phyloP scores from a whole-genome alignment of 2,329 filamentous ascomycete genomes.

The Colletotrichum lini region DNA sequence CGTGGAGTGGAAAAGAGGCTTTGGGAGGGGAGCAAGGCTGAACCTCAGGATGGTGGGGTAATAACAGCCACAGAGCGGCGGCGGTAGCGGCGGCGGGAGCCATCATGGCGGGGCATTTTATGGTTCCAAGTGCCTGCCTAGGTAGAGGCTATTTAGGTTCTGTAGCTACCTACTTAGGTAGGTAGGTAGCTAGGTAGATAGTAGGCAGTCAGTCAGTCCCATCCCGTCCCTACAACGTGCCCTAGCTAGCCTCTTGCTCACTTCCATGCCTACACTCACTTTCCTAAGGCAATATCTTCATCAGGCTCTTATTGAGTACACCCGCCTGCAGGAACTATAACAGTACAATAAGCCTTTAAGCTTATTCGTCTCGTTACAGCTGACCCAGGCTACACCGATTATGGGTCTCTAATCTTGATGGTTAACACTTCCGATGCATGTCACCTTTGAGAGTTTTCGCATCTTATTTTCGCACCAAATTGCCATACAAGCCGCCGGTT shows the following conservation, averaged over 20 bases:
- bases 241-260: not conserved
- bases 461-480: not conserved
- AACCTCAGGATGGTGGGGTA: slow-evolving; percentile 41
- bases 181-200: not conserved
- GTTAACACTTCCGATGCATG: not conserved
- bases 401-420: too few species aligned
- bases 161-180: not conserved
- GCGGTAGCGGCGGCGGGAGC: slow-evolving; percentile 1
- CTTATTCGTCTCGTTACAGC: too few species aligned
- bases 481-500: not conserved
- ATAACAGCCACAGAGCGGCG: slow-evolving; percentile 10
- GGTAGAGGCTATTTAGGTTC: not conserved
- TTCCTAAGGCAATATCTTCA: not conserved
- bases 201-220: too few species aligned
- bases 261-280: not conserved
- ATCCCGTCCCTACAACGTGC: too few species aligned
- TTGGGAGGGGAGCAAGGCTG: slow-evolving; percentile 36
- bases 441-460: not conserved
- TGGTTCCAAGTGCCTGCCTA: not conserved
- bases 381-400: not conserved
- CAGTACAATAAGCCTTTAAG: too few species aligned
- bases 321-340: too few species aligned
- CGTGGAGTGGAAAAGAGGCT: slow-evolving; percentile 19
- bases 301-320: not conserved
- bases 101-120: slow-evolving; percentile 28